Percentiles rank a stretch among this genome's conserved stretches.
These are phyloP conservation scores for Aeschynomene evenia DNA, from an alignment of 306 rosid species.

Conservation along the genomic window DNA sequence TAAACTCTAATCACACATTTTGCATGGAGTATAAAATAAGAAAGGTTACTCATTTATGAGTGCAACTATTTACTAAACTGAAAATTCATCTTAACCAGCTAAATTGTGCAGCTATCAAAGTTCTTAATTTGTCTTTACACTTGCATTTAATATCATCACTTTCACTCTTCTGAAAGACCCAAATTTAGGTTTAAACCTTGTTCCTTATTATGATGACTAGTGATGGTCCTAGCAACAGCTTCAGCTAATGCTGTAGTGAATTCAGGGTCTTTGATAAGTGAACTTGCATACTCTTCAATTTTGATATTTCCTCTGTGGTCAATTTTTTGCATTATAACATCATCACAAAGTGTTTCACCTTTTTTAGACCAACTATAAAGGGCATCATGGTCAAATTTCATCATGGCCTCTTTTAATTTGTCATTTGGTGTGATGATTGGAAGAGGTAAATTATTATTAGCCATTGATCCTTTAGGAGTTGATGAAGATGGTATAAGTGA, in stretches of 20 bases:
- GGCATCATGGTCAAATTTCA: conserved; percentile 35
- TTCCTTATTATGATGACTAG: conserved; percentile 28
- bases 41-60: background rate
- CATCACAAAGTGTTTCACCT: conserved; percentile 13
- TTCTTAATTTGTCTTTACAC: conserved; percentile 7
- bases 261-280: conserved; percentile 48
- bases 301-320: conserved; percentile 14
- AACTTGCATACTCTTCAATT: conserved; percentile 48
- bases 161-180: conserved; percentile 14
- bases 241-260: conserved; percentile 58
- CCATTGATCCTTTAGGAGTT: conserved; percentile 23
- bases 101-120: background rate
- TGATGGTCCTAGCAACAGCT: conserved; percentile 59
- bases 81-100: background rate
- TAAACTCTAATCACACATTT: no score
- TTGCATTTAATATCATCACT: background rate
- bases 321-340: conserved; percentile 23
- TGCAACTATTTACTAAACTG: background rate
- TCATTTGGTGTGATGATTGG: background rate
- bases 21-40: background rate
- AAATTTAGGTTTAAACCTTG: conserved; percentile 37
- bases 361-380: conserved; percentile 30
- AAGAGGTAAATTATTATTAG: conserved; percentile 5
- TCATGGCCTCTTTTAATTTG: conserved; percentile 21
- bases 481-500: conserved; percentile 32